Evolutionary conservation across 2,329 filamentous ascomycete species (phyloP).

Genomic region (Neurospora sp.): DNA sequence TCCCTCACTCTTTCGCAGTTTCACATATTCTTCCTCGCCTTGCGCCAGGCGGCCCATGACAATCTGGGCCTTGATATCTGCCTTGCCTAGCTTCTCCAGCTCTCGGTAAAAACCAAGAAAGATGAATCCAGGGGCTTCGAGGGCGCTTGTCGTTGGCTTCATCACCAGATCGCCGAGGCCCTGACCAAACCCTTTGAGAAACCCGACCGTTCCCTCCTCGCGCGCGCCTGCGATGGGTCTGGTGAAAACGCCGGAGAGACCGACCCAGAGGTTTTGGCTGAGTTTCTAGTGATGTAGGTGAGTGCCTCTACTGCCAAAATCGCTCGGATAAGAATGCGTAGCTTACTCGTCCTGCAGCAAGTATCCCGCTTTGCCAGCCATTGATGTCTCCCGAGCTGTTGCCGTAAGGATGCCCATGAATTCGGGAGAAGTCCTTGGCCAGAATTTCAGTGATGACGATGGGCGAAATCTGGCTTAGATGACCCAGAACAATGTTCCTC

Average conservation of each 20-base stretch:
- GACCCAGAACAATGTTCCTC: not conserved
- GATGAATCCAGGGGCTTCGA: not conserved
- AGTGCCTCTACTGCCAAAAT: not conserved
- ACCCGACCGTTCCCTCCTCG: not conserved
- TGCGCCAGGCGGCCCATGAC: not conserved
- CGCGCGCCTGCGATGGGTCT: not conserved
- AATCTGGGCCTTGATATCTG: not conserved
- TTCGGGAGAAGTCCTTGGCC: not conserved
- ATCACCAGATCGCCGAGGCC: not conserved
- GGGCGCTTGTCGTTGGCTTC: not conserved
- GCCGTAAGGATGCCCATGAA: not conserved
- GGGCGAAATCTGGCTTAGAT: not conserved
- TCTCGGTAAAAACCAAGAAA: conserved; percentile 1
- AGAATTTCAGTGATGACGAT: not conserved
- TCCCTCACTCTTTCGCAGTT: not conserved
- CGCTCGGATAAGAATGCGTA: not conserved
- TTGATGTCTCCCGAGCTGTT: not conserved
- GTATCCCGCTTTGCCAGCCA: not conserved
- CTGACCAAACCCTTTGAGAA: not conserved
- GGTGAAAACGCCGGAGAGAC: not conserved
- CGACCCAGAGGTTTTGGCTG: not conserved
- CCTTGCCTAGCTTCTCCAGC: conserved; percentile 1
- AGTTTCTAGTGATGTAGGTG: not conserved
- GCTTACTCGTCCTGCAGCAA: not conserved
- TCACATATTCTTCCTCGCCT: not conserved